These are phyloP conservation scores for Simplicillium sp. DNA, from an alignment of 2,329 filamentous ascomycete species.

Conservation along the genomic window DNA sequence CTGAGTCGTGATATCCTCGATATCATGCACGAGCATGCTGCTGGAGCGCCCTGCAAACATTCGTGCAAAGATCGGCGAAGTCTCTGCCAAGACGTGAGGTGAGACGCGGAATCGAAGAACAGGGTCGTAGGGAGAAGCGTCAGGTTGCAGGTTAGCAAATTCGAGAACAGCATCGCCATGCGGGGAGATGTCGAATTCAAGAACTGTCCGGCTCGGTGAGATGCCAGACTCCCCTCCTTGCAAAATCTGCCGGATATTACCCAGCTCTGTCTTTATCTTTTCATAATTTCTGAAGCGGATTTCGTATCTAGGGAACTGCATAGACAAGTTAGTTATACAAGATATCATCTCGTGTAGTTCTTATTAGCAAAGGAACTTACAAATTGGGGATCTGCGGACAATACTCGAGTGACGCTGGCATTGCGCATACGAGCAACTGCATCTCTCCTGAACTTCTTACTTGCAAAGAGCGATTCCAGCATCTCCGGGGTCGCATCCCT, in stretches of 20 bases:
- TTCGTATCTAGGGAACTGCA: conserved; percentile 32
- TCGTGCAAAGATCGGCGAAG: conserved; percentile 40
- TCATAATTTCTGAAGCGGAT: conserved; percentile 39
- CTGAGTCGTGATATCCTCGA: conserved; percentile 23
- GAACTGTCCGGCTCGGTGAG: conserved; percentile 25
- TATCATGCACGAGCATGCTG: conserved; percentile 22
- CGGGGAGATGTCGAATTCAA: conserved; percentile 32
- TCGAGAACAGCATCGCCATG: conserved; percentile 42
- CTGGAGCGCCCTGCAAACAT: conserved; percentile 29
- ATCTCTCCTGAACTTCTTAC: conserved; percentile 29
- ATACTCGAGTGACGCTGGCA: conserved; percentile 29
- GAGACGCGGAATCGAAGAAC: conserved; percentile 41
- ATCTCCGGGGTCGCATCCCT: conserved; percentile 31
- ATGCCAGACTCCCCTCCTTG: conserved; percentile 30
- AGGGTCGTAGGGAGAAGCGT: conserved; percentile 21
- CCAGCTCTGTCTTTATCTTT: conserved; percentile 29
- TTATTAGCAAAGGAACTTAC: conserved; percentile 14
- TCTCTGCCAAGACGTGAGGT: conserved; percentile 38
- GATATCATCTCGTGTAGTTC: background rate
- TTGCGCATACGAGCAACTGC: conserved; percentile 36
- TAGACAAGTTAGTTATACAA: conserved; percentile 6
- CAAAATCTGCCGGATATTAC: conserved; percentile 28
- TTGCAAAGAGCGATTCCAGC: conserved; percentile 31
- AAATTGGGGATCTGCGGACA: conserved; percentile 33
- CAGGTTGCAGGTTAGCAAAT: conserved; percentile 32